Evolutionary conservation across 202 grass and related monocot genomes (phyloP), one percentile per base, ranked within the genome.

Genomic region (Tripidium arundinaceum): DNA sequence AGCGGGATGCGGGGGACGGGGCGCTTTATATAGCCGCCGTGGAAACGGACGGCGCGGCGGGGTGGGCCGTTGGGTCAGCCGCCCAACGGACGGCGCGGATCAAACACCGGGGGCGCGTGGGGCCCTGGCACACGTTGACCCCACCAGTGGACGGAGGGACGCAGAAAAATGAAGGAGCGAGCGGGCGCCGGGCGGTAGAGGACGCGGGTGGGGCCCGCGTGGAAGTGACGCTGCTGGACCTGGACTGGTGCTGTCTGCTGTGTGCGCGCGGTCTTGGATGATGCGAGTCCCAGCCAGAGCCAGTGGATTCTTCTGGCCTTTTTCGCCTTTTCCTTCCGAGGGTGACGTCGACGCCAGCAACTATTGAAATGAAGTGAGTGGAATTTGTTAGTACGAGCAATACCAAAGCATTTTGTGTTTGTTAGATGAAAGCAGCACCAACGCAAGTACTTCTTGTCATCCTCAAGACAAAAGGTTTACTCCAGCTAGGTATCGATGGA

Each of bases 51-150:
- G 82, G 82, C 45, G 73, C 28, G 15, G 72, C 54, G 25, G 5
- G 46, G 2, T 5, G 65, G 14, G 36, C 69, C 67, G 68, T 29
- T 34, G 43, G 55, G 65, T 45, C 8, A 4, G 15, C 37, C 34
- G 81, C 36, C 62, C 54, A 16, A 64, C 40, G 87, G 65, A 89
- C 87, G 78, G 83, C 60, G 46, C 6, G 0, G 87, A 89, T 85
- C 68, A 46, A 47, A 80, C 37, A 27, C 60, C 25, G 40, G 12
- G 43, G 59, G 59, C 37, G 25, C 25, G 18, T 15, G 6, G n/a
- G 29, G 8, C 47, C 62, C 29, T 39, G 1, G 39, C 39, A 8
- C 1, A 58, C 47, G 58, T 15, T 26, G 59, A 8, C 46, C 66
- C 33, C 25, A 2, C 42, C 25, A 28, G 25, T 25, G 21, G 58